These are phyloP conservation scores for Triticum dicoccoides DNA, from an alignment of 176 grass and related monocot genomes.

Conservation along the genomic window DNA sequence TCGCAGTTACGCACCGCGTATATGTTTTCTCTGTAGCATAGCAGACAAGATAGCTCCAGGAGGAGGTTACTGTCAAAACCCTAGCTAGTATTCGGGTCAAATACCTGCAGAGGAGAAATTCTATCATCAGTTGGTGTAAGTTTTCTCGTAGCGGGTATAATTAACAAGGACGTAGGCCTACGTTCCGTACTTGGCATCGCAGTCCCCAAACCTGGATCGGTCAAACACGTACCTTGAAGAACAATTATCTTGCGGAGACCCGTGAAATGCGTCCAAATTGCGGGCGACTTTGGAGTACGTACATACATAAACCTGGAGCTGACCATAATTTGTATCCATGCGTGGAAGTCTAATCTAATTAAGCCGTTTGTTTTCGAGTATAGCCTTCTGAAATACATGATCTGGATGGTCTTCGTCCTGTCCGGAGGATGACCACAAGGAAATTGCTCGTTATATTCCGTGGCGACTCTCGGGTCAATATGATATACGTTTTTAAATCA, in stretches of 20 bases:
- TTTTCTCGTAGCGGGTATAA: not conserved
- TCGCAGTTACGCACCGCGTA: not conserved
- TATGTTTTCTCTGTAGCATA: too few species aligned
- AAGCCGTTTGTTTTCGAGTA: not conserved
- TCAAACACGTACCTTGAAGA: not conserved
- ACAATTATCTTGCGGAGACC: not conserved
- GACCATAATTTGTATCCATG: not conserved
- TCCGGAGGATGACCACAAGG: not conserved
- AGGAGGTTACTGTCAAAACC: not conserved
- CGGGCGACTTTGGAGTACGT: not conserved
- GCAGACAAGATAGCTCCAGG: too few species aligned
- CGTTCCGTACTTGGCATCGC: not conserved
- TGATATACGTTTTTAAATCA: not conserved
- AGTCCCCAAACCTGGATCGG: not conserved
- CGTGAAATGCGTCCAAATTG: not conserved
- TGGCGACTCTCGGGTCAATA: not conserved
- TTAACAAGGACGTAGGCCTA: not conserved
- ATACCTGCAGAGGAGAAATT: not conserved
- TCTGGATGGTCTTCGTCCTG: not conserved
- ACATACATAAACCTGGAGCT: not conserved
- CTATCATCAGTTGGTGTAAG: not conserved
- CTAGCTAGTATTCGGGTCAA: constrained; percentile 5
- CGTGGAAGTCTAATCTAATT: not conserved
- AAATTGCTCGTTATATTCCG: not conserved
- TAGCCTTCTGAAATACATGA: not conserved